A percentile compares a stretch with the other conserved stretches of the same genome.
These are phyloP conservation scores for Triticum timopheevii DNA, from an alignment of 176 grass and related monocot genomes.

Conservation along the genomic window DNA sequence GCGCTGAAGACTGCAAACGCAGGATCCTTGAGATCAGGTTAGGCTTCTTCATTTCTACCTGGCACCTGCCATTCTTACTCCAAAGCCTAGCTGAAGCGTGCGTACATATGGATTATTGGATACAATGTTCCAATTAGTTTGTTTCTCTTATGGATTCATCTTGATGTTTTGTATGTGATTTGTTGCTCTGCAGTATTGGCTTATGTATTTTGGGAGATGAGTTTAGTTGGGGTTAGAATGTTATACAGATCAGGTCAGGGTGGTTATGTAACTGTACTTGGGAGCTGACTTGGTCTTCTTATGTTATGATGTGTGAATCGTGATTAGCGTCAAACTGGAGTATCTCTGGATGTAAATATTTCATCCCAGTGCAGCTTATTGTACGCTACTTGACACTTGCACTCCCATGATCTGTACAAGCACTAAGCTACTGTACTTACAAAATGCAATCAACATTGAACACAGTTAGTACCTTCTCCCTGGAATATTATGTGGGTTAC, in stretches of 20 bases:
- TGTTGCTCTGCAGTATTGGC: neutral
- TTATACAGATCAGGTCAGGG: neutral
- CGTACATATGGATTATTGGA: neutral
- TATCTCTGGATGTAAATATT: neutral
- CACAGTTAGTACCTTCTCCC: neutral
- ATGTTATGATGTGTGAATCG: neutral
- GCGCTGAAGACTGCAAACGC: conserved; percentile 65
- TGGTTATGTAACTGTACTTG: neutral
- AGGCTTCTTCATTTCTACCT: conserved; percentile 15
- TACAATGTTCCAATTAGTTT: neutral
- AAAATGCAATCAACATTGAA: neutral
- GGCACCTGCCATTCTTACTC: neutral
- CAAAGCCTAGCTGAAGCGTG: neutral
- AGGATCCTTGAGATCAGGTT: conserved; percentile 73
- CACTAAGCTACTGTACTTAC: neutral
- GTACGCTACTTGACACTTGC: neutral
- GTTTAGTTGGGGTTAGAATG: conserved; percentile 24
- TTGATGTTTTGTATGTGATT: neutral
- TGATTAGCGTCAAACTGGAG: neutral
- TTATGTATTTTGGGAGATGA: neutral
- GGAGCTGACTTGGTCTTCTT: neutral
- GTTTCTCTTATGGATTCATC: neutral
- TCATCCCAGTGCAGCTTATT: neutral
- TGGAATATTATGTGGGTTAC: neutral
- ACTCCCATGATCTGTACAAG: conserved; percentile 8